phyloP scores from a whole-genome alignment of 139 green algal genomes.

The Astrephomene gubernaculifera region DNA sequence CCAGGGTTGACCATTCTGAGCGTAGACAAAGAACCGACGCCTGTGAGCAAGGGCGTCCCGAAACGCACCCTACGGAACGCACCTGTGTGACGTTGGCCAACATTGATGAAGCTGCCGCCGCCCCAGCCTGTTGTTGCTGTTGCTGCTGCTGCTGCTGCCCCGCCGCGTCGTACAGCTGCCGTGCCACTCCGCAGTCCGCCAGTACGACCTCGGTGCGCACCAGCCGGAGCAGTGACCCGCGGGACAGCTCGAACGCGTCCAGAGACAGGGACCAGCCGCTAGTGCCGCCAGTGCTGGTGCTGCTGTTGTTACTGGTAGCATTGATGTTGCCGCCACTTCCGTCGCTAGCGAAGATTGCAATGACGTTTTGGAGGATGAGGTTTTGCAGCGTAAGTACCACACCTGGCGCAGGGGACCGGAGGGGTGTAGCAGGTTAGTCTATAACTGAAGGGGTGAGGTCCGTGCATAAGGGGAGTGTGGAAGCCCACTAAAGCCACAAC shows the following conservation, averaged over 20 bases:
- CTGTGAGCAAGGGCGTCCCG: neutral
- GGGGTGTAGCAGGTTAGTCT: too few relatives aligned
- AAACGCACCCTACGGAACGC: neutral
- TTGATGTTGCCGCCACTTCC: too few relatives aligned
- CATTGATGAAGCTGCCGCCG: too few relatives aligned
- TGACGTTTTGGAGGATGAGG: neutral
- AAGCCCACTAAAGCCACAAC: neutral
- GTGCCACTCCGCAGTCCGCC: slow-evolving; percentile 12
- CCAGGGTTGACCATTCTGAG: neutral
- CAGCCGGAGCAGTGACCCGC: slow-evolving; percentile 4
- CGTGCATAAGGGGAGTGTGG: neutral
- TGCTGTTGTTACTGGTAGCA: neutral
- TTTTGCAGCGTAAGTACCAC: slow-evolving; percentile 2
- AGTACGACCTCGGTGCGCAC: slow-evolving; percentile 20
- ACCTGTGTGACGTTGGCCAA: slow-evolving; percentile 14
- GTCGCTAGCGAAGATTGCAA: neutral
- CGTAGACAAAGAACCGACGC: neutral
- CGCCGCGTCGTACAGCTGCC: neutral
- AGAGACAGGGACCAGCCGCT: neutral
- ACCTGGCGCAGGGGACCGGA: neutral
- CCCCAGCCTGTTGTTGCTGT: neutral
- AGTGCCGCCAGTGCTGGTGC: neutral
- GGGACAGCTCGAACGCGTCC: neutral
- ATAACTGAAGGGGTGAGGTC: neutral
- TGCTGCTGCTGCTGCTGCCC: neutral